These are phyloP conservation scores for Scutellaria minor DNA, from an alignment of 257 asterid genomes.

Conservation along the genomic window DNA sequence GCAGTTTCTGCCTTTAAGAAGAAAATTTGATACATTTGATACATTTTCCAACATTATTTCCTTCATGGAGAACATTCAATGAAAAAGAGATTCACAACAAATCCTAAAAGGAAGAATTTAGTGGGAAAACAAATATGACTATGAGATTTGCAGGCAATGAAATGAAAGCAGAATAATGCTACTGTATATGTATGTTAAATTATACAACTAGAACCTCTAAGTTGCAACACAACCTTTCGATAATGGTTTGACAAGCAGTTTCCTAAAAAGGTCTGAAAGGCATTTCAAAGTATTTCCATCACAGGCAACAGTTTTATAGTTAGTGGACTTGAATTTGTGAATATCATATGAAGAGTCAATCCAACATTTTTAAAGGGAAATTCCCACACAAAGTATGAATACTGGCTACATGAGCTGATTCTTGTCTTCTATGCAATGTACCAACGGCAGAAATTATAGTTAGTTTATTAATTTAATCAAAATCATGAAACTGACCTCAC, in stretches of 20 bases:
- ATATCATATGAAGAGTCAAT: background rate
- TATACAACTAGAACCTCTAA: constrained; percentile 5
- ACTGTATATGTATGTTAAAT: background rate
- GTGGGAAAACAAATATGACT: background rate
- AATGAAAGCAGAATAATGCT: background rate
- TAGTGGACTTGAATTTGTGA: background rate
- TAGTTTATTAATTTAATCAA: constrained; percentile 20
- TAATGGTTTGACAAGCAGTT: background rate
- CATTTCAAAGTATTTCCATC: background rate
- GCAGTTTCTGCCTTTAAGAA: background rate
- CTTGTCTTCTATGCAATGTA: background rate
- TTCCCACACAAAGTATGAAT: background rate
- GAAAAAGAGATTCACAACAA: background rate
- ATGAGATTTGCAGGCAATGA: background rate
- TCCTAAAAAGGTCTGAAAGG: background rate
- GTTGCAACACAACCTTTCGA: background rate
- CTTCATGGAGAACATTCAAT: background rate
- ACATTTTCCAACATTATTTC: constrained; percentile 13
- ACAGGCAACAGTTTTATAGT: background rate
- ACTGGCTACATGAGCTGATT: background rate
- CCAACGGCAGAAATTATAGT: background rate
- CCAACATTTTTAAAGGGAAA: background rate
- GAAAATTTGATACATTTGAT: background rate
- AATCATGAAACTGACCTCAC: constrained; percentile 63
- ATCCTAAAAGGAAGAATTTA: background rate